A percentile compares a stretch with the other conserved stretches of the same genome.
Conservation (phyloP, 768 basidiomycete species). For the Ramaria sp. region DNA sequence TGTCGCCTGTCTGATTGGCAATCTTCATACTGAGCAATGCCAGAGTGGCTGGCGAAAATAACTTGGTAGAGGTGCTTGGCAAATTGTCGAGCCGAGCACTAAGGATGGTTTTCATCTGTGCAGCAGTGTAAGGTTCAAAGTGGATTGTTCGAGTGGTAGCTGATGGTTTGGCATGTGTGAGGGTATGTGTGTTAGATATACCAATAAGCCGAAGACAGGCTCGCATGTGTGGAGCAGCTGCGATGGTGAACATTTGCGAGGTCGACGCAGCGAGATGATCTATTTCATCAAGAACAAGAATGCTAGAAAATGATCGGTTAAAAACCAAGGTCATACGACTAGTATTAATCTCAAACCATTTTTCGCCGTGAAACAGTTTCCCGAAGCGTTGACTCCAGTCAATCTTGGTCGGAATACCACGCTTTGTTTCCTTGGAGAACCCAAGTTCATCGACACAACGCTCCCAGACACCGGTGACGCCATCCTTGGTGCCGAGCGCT, state of each 20-base stretch:
- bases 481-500: conserved; percentile 39
- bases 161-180: conserved; percentile 40
- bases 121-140: conserved; percentile 72
- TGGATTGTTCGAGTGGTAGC: conserved; percentile 54
- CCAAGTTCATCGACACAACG: conserved; percentile 49
- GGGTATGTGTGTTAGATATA: conserved; percentile 84
- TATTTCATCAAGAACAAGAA: conserved; percentile 78
- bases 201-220: conserved; percentile 59
- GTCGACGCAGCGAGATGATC: conserved; percentile 57
- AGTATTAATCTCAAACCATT: not conserved
- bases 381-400: conserved; percentile 1
- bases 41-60: conserved; percentile 55
- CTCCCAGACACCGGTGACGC: conserved; percentile 62
- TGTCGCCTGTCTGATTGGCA: conserved; percentile 75
- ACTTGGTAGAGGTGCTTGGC: conserved; percentile 33
- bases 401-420: conserved; percentile 16
- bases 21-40: conserved; percentile 70
- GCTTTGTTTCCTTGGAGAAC: conserved; percentile 24
- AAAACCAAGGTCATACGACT: not conserved
- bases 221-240: conserved; percentile 32
- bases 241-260: conserved; percentile 56
- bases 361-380: not conserved
- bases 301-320: conserved; percentile 25
- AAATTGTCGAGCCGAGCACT: conserved; percentile 50
- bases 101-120: conserved; percentile 61